Conservation (phyloP, 345 rosid species). For the Jatropha curcas region DNA sequence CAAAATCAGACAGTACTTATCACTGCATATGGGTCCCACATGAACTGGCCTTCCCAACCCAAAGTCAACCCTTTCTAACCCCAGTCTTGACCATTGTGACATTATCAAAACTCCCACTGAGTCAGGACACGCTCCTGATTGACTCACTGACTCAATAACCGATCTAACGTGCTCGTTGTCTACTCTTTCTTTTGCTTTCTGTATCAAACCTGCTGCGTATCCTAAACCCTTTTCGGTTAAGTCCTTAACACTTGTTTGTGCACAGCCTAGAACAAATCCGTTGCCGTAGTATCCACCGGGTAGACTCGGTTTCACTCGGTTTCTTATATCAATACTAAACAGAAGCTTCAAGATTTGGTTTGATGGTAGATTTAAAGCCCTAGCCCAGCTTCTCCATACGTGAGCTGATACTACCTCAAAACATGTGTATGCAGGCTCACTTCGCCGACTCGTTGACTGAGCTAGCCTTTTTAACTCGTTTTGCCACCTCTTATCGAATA, state of each 20-base stretch:
- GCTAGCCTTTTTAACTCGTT: conserved; percentile 58
- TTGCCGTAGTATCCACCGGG: conserved; percentile 83
- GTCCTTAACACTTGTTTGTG: conserved; percentile 57
- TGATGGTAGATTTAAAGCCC: conserved; percentile 60
- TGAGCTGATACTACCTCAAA: conserved; percentile 84
- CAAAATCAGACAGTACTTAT: conserved; percentile 68
- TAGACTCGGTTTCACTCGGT: conserved; percentile 67
- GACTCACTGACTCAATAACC: conserved; percentile 61
- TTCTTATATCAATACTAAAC: conserved; percentile 64
- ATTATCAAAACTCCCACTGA: conserved; percentile 66
- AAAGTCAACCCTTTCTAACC: conserved; percentile 73
- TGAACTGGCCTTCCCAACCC: conserved; percentile 71
- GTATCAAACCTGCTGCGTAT: conserved; percentile 56
- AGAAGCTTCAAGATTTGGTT: conserved; percentile 69
- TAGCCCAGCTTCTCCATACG: conserved; percentile 86
- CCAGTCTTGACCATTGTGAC: conserved; percentile 91
- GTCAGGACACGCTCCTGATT: conserved; percentile 54
- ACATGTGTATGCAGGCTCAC: conserved; percentile 46
- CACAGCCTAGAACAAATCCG: conserved; percentile 80
- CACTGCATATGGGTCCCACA: conserved; percentile 69
- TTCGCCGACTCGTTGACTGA: conserved; percentile 20
- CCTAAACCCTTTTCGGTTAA: conserved; percentile 59
- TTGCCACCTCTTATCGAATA: conserved; percentile 42
- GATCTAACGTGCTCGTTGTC: conserved; percentile 55
- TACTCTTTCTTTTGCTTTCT: conserved; percentile 64